Base-by-base conservation (phyloP, 306 rosid species). In the Hippophae rhamnoides region DNA sequence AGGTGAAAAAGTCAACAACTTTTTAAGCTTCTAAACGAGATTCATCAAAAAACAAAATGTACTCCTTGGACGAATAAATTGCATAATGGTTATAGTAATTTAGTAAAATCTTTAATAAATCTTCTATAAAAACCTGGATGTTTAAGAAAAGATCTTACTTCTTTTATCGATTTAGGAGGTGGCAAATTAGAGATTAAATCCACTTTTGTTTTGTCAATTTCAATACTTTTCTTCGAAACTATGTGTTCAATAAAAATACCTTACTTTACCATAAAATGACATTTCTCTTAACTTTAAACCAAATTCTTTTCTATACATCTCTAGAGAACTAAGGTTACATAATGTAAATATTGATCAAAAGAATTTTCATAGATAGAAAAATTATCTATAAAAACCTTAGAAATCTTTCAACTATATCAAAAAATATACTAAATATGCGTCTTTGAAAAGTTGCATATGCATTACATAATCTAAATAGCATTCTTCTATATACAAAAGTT, bases 1-100 rank as follows among this genome's bases (percentile, higher is more conserved):
- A 57, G 26, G 26, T 11, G 47, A 13, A 41, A 47, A 57, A 41
- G 61, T 57, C 7, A 57, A 57, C 61, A 57, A 57, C 9, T 42
- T 42, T 42, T 42, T 41, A 41, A 57, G 25, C 47, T 57, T 57
- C 26, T 13, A 57, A 6, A 42, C 61, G 5, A 40, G 23, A 41
- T 10, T 43, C 6, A 57, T 57, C 48, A 42, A 57, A 18, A 18
- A 57, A 3, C 5, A 41, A 57, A 57, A 41, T 25, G 2, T 5
- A 41, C 46, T 41, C 11, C 31, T 12, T 57, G n/a, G n/a, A 13
- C 47, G 11, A 47, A 53, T 55, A 55, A 55, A 55, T 55, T 55
- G 44, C 43, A 27, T 31, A 55, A 55, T 5, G 59, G 14, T 27
- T 8, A 0, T 55, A 55, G 43, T 27, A 55, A 55, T 55, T 55